Percentiles rank a stretch among this genome's conserved stretches.
phyloP scores from a whole-genome alignment of 1,284 basidiomycete species.

The Ganoderma lingzhi region DNA sequence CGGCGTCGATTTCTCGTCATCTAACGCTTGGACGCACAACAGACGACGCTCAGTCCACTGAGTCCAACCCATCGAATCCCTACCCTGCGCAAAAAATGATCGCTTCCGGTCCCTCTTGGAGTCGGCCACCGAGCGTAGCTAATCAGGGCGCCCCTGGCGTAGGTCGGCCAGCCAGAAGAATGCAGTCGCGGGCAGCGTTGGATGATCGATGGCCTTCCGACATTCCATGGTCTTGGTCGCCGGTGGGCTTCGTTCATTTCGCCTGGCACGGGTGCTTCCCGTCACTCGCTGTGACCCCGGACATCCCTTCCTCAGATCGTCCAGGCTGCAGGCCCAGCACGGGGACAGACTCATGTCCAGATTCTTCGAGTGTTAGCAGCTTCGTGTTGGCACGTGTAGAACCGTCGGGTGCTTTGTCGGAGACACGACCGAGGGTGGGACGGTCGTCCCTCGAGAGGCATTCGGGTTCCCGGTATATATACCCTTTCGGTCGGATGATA shows the following conservation, averaged over 20 bases:
- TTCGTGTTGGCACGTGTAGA: neutral
- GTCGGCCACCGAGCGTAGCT: neutral
- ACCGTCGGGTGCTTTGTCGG: neutral
- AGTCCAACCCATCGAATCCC: neutral
- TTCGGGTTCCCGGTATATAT: neutral
- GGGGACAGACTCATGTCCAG: neutral
- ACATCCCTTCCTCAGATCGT: slow-evolving; percentile 7
- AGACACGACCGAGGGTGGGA: neutral
- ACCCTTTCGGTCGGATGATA: neutral
- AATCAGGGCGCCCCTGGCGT: neutral
- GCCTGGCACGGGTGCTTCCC: neutral
- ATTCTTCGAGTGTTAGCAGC: neutral
- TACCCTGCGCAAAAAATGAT: neutral
- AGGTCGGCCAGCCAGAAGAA: neutral
- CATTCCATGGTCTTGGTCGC: neutral
- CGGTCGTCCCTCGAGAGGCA: neutral
- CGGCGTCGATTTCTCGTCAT: neutral
- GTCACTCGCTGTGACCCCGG: slow-evolving; percentile 22
- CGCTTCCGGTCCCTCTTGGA: neutral
- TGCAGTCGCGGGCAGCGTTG: neutral
- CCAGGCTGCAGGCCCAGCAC: neutral
- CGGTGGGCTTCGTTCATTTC: neutral
- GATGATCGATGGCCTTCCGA: neutral
- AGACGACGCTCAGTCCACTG: neutral
- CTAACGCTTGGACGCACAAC: neutral